Base-by-base conservation (phyloP, 2,329 filamentous ascomycete genomes). In the Aspergillaceae sp. region DNA sequence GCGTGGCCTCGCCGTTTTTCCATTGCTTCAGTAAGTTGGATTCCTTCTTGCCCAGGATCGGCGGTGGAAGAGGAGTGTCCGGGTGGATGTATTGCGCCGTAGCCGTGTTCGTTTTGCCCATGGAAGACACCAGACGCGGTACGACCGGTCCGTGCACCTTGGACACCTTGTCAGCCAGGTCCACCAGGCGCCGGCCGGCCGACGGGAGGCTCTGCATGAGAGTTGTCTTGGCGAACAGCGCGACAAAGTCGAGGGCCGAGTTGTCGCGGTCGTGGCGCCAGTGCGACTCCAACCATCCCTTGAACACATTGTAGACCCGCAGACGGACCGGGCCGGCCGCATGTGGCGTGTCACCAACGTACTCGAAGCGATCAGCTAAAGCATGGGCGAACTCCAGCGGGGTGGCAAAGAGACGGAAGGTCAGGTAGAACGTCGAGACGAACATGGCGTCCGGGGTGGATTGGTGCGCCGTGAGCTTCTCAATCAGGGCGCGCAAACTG, bases 241-340 rank as follows among this genome's bases (percentile, higher is more conserved):
- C 75, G 51, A 98, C 94, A 42, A 86, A 72, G 0, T 77, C 74
- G 6, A 98, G 74, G 1, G 90, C 88, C 8, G 80, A 77, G 44
- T 80, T 79, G 62, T 98, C 92, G 7, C 83, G 82, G 48, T 88
- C 81, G 52, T 87, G 81, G 41, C 86, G 82, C 91, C 92, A 98
- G 67, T 98, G 89, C 5, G 86, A 92, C 70, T 97, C 92, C 19
- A 98, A 74, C 92, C 92, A 98, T 37, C 87, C 86, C 68, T 98
- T 98, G 75, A 98, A 88, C 47, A 89, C 84, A 63, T 98, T 97
- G 73, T 94, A 97, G 1, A 97, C 88, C 43, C 92, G 82, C 41
- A 98, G 73, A 43, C 90, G 83, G 26, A 97, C 91, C 0, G 91
- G 87, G 2, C 76, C 79, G 26, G 89, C 83, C 51, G 90, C 79